These are phyloP conservation scores for Streptanthus diversifolius DNA, from an alignment of 345 rosid genomes.

Conservation along the genomic window DNA sequence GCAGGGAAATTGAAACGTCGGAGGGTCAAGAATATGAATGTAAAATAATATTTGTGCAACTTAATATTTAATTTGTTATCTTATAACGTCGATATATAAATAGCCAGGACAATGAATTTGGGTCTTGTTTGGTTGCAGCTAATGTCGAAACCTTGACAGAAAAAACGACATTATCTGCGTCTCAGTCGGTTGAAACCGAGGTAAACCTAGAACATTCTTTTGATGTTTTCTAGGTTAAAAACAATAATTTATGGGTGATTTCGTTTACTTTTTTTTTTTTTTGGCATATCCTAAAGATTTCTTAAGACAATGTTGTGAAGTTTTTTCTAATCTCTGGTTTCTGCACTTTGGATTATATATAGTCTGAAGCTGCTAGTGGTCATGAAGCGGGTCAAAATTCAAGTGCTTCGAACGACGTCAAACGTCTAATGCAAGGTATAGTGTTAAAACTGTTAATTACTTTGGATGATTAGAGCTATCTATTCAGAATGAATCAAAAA, in stretches of 20 bases:
- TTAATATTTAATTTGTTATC: neutral
- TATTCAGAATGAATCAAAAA: too few relatives aligned
- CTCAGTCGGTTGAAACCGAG: neutral
- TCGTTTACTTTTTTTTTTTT: neutral
- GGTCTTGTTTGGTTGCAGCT: constrained; percentile 2
- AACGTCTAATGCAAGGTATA: neutral
- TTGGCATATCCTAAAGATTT: neutral
- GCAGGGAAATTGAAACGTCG: neutral
- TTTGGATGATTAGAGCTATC: neutral
- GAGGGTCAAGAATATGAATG: neutral
- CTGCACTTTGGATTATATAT: constrained; percentile 12
- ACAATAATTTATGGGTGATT: neutral
- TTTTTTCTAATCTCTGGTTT: neutral
- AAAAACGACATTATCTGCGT: neutral
- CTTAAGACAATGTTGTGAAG: neutral
- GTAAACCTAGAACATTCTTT: neutral
- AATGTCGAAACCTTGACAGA: neutral
- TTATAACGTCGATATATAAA: neutral
- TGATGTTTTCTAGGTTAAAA: neutral
- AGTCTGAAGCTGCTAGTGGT: neutral
- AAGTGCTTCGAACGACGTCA: neutral
- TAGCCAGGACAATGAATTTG: neutral
- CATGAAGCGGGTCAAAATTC: neutral
- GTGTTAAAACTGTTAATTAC: neutral
- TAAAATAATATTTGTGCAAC: neutral